Conservation (phyloP, 441 rosid genomes). For the Brassica balearica region DNA sequence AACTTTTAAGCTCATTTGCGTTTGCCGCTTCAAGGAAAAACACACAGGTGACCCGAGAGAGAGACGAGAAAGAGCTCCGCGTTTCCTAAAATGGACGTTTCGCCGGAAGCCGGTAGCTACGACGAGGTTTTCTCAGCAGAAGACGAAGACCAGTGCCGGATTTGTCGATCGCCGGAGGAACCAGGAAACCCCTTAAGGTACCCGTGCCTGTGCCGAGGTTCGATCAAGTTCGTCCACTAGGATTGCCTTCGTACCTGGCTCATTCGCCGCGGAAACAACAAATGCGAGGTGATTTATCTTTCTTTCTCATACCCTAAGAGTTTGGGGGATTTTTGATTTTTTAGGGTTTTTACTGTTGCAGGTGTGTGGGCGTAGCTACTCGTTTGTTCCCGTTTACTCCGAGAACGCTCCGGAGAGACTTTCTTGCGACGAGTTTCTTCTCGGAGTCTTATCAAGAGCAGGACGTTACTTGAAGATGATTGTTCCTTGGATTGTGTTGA, state of each 20-base stretch:
- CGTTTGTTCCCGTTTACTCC: slow-evolving; percentile 33
- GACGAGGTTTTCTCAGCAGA: not conserved
- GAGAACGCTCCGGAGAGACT: slow-evolving; percentile 43
- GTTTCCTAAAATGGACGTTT: slow-evolving; percentile 17
- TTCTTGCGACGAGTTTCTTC: slow-evolving; percentile 28
- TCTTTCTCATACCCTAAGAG: not conserved
- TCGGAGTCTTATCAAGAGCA: slow-evolving; percentile 16
- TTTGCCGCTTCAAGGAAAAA: not conserved
- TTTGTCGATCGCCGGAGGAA: slow-evolving; percentile 33
- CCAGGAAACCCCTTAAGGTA: slow-evolving; percentile 37
- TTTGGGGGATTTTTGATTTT: not conserved
- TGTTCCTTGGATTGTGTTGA: slow-evolving; percentile 28
- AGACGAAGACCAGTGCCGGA: slow-evolving; percentile 30
- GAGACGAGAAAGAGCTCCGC: not conserved
- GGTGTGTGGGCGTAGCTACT: slow-evolving; percentile 38
- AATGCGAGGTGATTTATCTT: slow-evolving; percentile 35
- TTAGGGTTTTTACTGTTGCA: not conserved
- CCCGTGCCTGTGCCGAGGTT: slow-evolving; percentile 38
- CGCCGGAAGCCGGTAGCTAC: slow-evolving; percentile 8
- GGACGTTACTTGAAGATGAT: slow-evolving; percentile 8
- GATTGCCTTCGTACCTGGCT: slow-evolving; percentile 36
- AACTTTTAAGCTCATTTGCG: not conserved
- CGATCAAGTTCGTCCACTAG: slow-evolving; percentile 36
- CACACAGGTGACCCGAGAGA: not conserved
- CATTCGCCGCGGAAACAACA: slow-evolving; percentile 10